Base-by-base conservation (phyloP, 345 rosid species). In the Abelmoschus esculentus region DNA sequence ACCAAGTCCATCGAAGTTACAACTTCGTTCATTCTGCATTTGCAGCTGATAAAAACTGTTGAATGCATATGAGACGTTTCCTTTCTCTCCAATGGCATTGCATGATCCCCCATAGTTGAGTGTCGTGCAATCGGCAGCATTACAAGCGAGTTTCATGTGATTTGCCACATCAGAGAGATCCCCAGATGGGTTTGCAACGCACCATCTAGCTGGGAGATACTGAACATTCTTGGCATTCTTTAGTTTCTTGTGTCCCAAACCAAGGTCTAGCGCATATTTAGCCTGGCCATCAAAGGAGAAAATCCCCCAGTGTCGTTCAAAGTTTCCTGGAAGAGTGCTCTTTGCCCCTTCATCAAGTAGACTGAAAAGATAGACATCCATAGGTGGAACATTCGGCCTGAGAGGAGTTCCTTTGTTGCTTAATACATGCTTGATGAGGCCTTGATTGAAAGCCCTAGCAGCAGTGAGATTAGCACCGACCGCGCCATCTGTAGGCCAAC, bases 231-330 rank as follows among this genome's bases (percentile, higher is more conserved):
- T 78, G 0, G 97, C 96, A 67, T 91, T 87, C 85, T 84, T 85
- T 73, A 95, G 73, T 67, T 75, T 66, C 78, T 72, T 83, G 83
- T 80, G 87, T 52, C 98, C 98, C 79, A 83, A 68, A 26, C 96
- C 93, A 14, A 91, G 89, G 80, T 90, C 80, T 57, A 91, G 84
- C 6, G 87, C 81, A 68, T 95, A 95, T 75, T 95, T 95, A 61
- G 97, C 93, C 79, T 91, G 99, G 55, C 97, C 99, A 72, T 95
- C 99, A 13, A 91, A 95, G 42, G 96, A 90, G 87, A 95, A 91
- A 70, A 90, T 88, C 5, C 99, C 97, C 99, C 97, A 91, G 38
- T 91, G 99, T 81, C 99, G 85, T 75, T 91, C 99, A 61, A 95
- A 95, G 83, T 73, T 88, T 31, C 99, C 99, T 0, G 99, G 96